Base-by-base conservation (phyloP, 495 filamentous ascomycete species). In the Margaritispora aquatica region DNA sequence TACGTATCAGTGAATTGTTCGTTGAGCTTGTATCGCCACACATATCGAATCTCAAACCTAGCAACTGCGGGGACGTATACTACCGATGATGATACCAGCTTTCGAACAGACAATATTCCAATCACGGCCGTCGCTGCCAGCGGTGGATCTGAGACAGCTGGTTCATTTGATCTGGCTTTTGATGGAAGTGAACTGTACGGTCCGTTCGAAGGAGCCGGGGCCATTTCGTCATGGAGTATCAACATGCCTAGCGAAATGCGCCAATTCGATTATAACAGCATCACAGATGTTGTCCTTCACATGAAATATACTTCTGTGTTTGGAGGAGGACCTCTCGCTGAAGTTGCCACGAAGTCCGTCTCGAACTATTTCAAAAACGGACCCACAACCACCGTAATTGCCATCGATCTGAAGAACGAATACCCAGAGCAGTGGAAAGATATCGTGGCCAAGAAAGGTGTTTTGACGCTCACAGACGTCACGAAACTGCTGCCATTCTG, bases 151-250 rank as follows among this genome's bases (percentile, higher is more conserved):
- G 22, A 65, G 0, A 68, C 70, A 51, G 21, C 21, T 7, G 69
- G 69, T 8, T 44, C 54, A 2, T 71, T 71, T 29, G 41, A 62
- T 27, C 58, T 67, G 23, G 29, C 5, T 13, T 34, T 34, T 13
- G 7, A 7, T 7, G n/a, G n/a, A n/a, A 63, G 44, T 31, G 66
- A 67, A 26, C 29, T 63, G 10, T 71, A 62, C 47, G 17, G 62
- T 1, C 69, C 69, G 0, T 71, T 71, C 31, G 68, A 70, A 46
- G 63, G 66, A 7, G 68, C 68, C 2, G 68, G 68, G n/a, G 66
- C 51, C 13, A 68, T 71, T 20, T 52, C 29, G 3, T 47, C 24
- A 11, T 71, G 68, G 66, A 0, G 29, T 1, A 22, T 71, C 1
- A 55, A 66, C 26, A 24, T 66, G 48, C 59, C 51, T 2, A 20